Evolutionary conservation across 2,329 filamentous ascomycete genomes (phyloP).

Genomic region (Alternaria sp.): DNA sequence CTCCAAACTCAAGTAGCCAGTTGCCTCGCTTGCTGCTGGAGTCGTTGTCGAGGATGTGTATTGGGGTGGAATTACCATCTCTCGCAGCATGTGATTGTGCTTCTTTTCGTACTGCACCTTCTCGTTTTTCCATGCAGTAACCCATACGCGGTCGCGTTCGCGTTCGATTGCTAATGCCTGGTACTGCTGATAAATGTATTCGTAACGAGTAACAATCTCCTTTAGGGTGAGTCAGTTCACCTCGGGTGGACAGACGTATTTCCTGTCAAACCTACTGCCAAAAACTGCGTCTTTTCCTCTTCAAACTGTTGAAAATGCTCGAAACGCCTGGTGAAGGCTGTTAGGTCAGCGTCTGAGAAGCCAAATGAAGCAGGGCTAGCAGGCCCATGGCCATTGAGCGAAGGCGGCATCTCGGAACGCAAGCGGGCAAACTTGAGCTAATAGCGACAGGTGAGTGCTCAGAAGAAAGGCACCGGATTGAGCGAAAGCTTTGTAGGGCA

Average conservation of each 20-base stretch:
- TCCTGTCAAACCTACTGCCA: conserved; percentile 35
- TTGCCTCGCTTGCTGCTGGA: neutral
- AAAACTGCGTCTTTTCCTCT: conserved; percentile 42
- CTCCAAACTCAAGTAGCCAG: neutral
- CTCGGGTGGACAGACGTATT: neutral
- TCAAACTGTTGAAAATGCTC: conserved; percentile 43
- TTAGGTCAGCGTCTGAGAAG: conserved; percentile 12
- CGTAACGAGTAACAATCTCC: conserved; percentile 54
- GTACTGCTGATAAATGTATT: conserved; percentile 46
- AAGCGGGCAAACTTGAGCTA: neutral
- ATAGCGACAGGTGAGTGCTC: neutral
- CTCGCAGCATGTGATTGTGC: conserved; percentile 28
- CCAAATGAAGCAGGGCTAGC: conserved; percentile 1
- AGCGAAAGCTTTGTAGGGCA: neutral
- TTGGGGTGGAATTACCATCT: conserved; percentile 30
- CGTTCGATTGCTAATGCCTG: conserved; percentile 35
- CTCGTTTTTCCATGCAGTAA: conserved; percentile 28
- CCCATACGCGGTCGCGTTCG: conserved; percentile 33
- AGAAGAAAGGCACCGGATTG: neutral
- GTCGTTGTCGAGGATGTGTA: neutral
- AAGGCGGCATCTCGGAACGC: conserved; percentile 21
- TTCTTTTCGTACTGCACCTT: conserved; percentile 30
- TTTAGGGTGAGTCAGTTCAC: conserved; percentile 23
- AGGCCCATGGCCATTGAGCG: conserved; percentile 17
- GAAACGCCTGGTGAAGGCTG: conserved; percentile 39